Conservation (phyloP, 1,284 basidiomycete species). For the Apiotrichum laibachii region DNA sequence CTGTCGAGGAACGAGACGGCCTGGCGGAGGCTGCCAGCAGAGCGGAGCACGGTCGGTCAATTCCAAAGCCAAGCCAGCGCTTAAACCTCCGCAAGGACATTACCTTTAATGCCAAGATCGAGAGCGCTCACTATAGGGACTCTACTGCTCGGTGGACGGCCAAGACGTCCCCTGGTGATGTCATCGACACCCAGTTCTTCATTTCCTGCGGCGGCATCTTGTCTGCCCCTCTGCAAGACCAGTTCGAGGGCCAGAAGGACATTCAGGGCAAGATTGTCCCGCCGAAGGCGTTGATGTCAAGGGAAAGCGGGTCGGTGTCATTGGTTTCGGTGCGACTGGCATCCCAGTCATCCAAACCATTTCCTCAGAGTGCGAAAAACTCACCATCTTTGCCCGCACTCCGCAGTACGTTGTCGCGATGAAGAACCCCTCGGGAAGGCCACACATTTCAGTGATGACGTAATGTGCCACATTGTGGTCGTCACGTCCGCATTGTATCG, state of each 20-base stretch:
- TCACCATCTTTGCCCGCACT: slow-evolving; percentile 20
- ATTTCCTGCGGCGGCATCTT: slow-evolving; percentile 19
- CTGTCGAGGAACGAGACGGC: no score
- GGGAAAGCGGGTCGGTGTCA: slow-evolving; percentile 8
- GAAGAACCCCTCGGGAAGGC: slow-evolving; percentile 23
- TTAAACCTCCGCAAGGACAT: slow-evolving; percentile 19
- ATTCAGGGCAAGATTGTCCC: slow-evolving; percentile 19
- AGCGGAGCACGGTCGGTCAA: no score
- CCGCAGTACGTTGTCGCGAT: slow-evolving; percentile 17
- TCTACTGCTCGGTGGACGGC: slow-evolving; percentile 8
- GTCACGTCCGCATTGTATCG: no score
- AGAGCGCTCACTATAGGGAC: slow-evolving; percentile 12
- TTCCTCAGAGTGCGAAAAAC: slow-evolving; percentile 6
- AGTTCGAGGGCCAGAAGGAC: slow-evolving; percentile 10
- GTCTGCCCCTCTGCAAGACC: slow-evolving; percentile 9
- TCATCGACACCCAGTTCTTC: slow-evolving; percentile 17
- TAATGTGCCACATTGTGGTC: no score
- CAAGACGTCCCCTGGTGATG: slow-evolving; percentile 14
- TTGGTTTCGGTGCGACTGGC: slow-evolving; percentile 16
- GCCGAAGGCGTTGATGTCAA: slow-evolving; percentile 14
- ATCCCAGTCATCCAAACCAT: slow-evolving; percentile 19
- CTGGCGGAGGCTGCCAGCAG: no score
- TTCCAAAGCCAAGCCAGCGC: no score
- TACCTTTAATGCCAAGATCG: slow-evolving; percentile 13
- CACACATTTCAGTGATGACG: no score